Percentiles rank a stretch among this genome's conserved stretches.
Conservation (phyloP, 2,329 filamentous ascomycete genomes). For the Phoma herbarum region DNA sequence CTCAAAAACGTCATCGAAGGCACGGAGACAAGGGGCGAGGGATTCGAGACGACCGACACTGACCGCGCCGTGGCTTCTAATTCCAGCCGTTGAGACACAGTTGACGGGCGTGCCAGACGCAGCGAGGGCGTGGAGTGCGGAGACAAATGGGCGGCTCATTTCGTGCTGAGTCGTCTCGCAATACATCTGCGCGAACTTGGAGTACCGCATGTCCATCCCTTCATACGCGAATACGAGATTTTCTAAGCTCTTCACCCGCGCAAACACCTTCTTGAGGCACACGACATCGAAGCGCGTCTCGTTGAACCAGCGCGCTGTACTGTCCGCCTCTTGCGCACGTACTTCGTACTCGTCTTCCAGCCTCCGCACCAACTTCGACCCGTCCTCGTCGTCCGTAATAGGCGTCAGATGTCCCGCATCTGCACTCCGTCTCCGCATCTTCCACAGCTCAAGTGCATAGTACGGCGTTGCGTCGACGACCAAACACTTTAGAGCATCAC, state of each 20-base stretch:
- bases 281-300: constrained; percentile 9
- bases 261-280: background rate
- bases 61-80: background rate
- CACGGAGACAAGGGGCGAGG: background rate
- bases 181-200: constrained; percentile 29
- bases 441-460: constrained; percentile 36
- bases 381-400: constrained; percentile 7
- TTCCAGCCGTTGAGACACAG: background rate
- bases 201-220: constrained; percentile 27
- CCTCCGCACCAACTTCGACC: background rate
- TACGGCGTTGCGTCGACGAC: constrained; percentile 41
- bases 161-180: constrained; percentile 38
- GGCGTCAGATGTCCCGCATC: constrained; percentile 19
- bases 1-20: background rate
- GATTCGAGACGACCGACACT: constrained; percentile 8
- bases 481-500: constrained; percentile 25
- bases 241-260: background rate
- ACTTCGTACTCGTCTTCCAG: background rate
- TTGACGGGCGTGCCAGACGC: background rate
- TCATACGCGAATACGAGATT: constrained; percentile 5
- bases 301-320: background rate
- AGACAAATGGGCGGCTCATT: constrained; percentile 41
- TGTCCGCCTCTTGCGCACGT: background rate
- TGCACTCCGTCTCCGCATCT: constrained; percentile 21
- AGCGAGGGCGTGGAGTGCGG: constrained; percentile 32